phyloP scores from a whole-genome alignment of 164 flowering plant species.

The Nelumbo lutea region DNA sequence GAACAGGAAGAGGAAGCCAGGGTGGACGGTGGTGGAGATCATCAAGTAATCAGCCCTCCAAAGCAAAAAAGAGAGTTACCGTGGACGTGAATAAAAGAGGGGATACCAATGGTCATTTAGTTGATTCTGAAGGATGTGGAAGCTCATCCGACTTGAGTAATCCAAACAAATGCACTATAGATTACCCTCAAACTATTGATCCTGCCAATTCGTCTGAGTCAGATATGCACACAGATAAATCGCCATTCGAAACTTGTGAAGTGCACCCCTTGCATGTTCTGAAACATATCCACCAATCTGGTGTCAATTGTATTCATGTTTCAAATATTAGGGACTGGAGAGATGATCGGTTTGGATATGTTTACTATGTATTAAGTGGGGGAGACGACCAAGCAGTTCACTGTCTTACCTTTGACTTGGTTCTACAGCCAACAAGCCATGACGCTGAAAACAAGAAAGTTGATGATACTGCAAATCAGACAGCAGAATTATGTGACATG shows the following conservation, averaged over 20 bases:
- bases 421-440: slow-evolving; percentile 9
- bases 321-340: slow-evolving; percentile 25
- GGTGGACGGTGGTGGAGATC: slow-evolving; percentile 92
- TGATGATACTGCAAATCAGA: slow-evolving; percentile 8
- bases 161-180: slow-evolving; percentile 6
- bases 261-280: slow-evolving; percentile 54
- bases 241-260: slow-evolving; percentile 28
- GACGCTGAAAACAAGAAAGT: slow-evolving; percentile 7
- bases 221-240: slow-evolving; percentile 25
- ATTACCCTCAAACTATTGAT: slow-evolving; percentile 9
- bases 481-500: slow-evolving; percentile 5
- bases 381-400: slow-evolving; percentile 95
- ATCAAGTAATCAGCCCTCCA: slow-evolving; percentile 24
- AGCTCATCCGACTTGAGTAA: slow-evolving; percentile 10
- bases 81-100: slow-evolving; percentile 13
- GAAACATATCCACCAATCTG: slow-evolving; percentile 75
- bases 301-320: slow-evolving; percentile 87
- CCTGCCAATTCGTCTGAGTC: slow-evolving; percentile 17
- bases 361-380: slow-evolving; percentile 62
- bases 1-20: slow-evolving; percentile 99
- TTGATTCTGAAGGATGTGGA: slow-evolving; percentile 8
- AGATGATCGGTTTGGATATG: slow-evolving; percentile 20
- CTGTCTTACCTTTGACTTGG: slow-evolving; percentile 42
- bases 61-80: slow-evolving; percentile 20
- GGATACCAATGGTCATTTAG: slow-evolving; percentile 6